Evolutionary conservation across 352 stramenopile genomes (phyloP).

Genomic region (Globisporangium barbulae): DNA sequence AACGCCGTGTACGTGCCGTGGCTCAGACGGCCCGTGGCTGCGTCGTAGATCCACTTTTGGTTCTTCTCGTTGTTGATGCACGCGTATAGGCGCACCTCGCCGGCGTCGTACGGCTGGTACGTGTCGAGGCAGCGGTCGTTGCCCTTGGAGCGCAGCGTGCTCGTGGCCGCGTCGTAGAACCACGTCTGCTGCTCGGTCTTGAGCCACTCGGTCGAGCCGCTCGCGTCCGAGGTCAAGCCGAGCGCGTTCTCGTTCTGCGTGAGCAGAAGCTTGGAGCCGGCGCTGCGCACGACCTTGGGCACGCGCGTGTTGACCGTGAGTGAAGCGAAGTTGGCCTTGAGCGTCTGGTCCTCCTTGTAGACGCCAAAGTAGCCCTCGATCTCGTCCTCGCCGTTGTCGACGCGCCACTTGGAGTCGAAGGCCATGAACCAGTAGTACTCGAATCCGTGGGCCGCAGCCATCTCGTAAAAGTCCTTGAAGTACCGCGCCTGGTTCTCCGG

Average conservation of each 20-base stretch:
- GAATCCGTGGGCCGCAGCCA: constrained; percentile 42
- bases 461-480: constrained; percentile 65
- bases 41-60: constrained; percentile 67
- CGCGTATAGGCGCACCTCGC: constrained; percentile 48
- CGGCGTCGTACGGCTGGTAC: constrained; percentile 44
- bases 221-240: constrained; percentile 38
- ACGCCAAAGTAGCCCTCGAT: constrained; percentile 73
- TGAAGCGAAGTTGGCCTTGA: constrained; percentile 59
- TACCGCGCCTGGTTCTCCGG: constrained; percentile 57
- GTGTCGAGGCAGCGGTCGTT: constrained; percentile 65
- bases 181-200: constrained; percentile 55
- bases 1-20: constrained; percentile 45
- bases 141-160: constrained; percentile 61
- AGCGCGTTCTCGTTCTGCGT: constrained; percentile 29
- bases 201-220: constrained; percentile 40
- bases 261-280: constrained; percentile 19
- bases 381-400: constrained; percentile 35
- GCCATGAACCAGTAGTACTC: constrained; percentile 76
- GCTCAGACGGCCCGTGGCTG: constrained; percentile 36
- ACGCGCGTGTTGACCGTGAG: constrained; percentile 33
- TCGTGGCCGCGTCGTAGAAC: constrained; percentile 53
- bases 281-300: constrained; percentile 19
- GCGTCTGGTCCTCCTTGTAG: constrained; percentile 37
- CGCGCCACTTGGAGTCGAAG: constrained; percentile 64
- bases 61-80: constrained; percentile 53